Base-by-base conservation (phyloP, 768 basidiomycete species). In the Tulasnella sp. region DNA sequence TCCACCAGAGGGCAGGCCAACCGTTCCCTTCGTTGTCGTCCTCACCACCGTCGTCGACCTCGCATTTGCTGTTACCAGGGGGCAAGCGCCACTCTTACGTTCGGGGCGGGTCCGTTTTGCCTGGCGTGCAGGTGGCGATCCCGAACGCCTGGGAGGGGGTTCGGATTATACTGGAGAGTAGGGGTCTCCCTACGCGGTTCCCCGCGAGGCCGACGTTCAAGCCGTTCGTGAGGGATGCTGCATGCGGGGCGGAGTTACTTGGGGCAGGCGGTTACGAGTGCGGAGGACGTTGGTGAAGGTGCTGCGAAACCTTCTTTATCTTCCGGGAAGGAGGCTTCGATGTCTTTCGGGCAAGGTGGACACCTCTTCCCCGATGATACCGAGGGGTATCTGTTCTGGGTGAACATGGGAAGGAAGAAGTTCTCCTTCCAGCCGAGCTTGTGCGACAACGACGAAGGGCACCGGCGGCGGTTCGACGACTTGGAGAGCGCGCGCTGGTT, bases 101-200 rank as follows among this genome's bases (percentile, higher is more conserved):
- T 21, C 5, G 80, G 6, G 80, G 73, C 4, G 56, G 46, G 8
- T 81, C 80, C 12, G 80, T 71, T 8, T 80, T 80, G 18, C 80
- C 80, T 2, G 80, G 80, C 27, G 39, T 76, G n/a, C 73, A 76
- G n/a, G 42, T 36, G 3, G 31, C 79, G 21, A 52, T 19, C 12
- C 72, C 71, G 21, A 9, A 24, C 44, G 31, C 1, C 34, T n/a
- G n/a, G n/a, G 36, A 31, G 38, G n/a, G 40, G 40, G 31, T 21
- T n/a, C 83, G 27, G 92, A 94, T 83, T 96, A 96, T 82, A 93
- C 93, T 8, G 97, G 96, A 96, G 96, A 97, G 82, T 97, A 96
- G 95, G 95, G 95, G 38, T 91, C 89, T 97, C 83, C 96, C 95
- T 39, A 92, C 92, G 81, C 92, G 91, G 34, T 93, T 94, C 4